phyloP scores from a whole-genome alignment of 2,329 filamentous ascomycete species.

The Geosmithia morbida region DNA sequence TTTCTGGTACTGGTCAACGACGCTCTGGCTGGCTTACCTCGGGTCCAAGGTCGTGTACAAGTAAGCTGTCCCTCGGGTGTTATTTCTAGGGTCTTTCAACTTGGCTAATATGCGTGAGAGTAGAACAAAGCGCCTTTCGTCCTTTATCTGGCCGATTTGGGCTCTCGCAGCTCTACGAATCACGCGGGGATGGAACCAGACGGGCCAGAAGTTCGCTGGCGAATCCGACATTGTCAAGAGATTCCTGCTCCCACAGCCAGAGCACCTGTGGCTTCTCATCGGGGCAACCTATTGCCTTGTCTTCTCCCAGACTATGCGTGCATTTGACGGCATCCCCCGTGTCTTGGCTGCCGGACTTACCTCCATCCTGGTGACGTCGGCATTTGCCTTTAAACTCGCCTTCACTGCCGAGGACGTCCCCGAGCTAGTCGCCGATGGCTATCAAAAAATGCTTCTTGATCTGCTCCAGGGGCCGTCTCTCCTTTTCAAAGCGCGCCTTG shows the following conservation, averaged over 20 bases:
- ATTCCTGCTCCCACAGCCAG: conserved; percentile 49
- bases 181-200: conserved; percentile 81
- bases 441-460: conserved; percentile 23
- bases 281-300: conserved; percentile 53
- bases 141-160: conserved; percentile 18
- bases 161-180: conserved; percentile 52
- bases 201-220: conserved; percentile 91
- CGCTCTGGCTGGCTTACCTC: conserved; percentile 50
- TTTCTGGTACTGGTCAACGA: conserved; percentile 90
- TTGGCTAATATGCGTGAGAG: conserved; percentile 1
- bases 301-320: conserved; percentile 26
- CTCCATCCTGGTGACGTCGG: conserved; percentile 30
- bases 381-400: conserved; percentile 75
- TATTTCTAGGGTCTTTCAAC: not conserved
- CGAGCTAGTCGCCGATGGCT: conserved; percentile 48
- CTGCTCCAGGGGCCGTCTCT: conserved; percentile 27
- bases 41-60: conserved; percentile 29
- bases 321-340: conserved; percentile 24
- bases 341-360: conserved; percentile 24
- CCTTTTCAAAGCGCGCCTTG: conserved; percentile 30
- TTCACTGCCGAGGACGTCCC: conserved; percentile 83
- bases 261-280: conserved; percentile 62
- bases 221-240: conserved; percentile 69
- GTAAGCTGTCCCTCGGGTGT: conserved; percentile 10
- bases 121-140: conserved; percentile 12